phyloP scores from a whole-genome alignment of 768 basidiomycete genomes.

The Krasilnikovozyma curviuscula region DNA sequence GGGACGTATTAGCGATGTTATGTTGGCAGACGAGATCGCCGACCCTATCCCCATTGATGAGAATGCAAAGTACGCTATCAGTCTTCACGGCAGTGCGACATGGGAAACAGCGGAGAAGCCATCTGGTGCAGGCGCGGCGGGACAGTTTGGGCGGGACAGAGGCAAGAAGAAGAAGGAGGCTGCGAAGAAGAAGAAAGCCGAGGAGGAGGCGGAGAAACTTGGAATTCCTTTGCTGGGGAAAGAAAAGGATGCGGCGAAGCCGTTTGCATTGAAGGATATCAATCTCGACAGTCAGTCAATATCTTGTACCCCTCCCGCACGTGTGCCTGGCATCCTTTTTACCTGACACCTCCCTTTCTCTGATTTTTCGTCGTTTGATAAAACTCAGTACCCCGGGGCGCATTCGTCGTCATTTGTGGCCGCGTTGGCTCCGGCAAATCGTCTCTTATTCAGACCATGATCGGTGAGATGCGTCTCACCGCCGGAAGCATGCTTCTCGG shows the following conservation, averaged over 20 bases:
- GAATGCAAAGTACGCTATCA: slow-evolving; percentile 29
- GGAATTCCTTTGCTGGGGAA: slow-evolving; percentile 11
- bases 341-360: no score
- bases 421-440: slow-evolving; percentile 24
- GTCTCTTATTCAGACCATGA: slow-evolving; percentile 18
- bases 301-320: no score
- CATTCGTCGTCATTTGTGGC: slow-evolving; percentile 23
- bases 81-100: slow-evolving; percentile 24
- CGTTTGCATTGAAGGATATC: slow-evolving; percentile 36
- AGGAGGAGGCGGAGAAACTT: slow-evolving; percentile 16
- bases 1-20: slow-evolving; percentile 32
- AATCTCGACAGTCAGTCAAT: slow-evolving; percentile 14
- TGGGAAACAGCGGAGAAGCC: slow-evolving; percentile 16
- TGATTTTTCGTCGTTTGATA: no score
- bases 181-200: slow-evolving; percentile 13
- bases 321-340: no score
- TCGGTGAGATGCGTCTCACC: slow-evolving; percentile 22
- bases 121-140: neutral
- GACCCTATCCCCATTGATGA: slow-evolving; percentile 30
- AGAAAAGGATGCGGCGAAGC: slow-evolving; percentile 19
- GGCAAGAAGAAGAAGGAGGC: slow-evolving; percentile 17
- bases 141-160: neutral
- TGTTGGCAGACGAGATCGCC: slow-evolving; percentile 27
- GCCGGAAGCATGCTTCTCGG: slow-evolving; percentile 9
- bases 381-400: slow-evolving; percentile 17